These are phyloP conservation scores for Oryza australiensis DNA, from an alignment of 176 grass and related monocot species.

Conservation along the genomic window DNA sequence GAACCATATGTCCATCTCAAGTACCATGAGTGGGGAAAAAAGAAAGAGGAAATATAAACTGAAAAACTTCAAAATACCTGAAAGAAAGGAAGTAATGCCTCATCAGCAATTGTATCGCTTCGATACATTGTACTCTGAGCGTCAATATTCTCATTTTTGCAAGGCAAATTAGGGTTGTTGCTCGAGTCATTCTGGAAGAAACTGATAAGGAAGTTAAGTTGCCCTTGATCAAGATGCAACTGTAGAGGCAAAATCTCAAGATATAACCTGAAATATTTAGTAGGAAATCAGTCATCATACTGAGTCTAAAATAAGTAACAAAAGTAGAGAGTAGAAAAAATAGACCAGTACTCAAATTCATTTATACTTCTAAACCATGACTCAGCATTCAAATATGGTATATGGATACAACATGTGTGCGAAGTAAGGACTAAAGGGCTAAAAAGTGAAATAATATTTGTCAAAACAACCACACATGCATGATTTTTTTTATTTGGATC, in stretches of 20 bases:
- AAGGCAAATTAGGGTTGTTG: slow-evolving; percentile 43
- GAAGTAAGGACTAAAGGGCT: not conserved
- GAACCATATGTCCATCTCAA: not conserved
- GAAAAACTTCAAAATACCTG: slow-evolving; percentile 66
- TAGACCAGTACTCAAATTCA: not conserved
- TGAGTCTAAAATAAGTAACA: slow-evolving; percentile 23
- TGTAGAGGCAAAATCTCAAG: slow-evolving; percentile 87
- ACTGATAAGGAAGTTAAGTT: slow-evolving; percentile 77
- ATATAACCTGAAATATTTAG: slow-evolving; percentile 59
- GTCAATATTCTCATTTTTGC: slow-evolving; percentile 43
- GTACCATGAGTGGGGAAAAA: not conserved
- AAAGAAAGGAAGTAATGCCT: slow-evolving; percentile 97
- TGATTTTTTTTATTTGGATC: not conserved
- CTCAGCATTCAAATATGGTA: slow-evolving; percentile 1
- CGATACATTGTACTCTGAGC: slow-evolving; percentile 43
- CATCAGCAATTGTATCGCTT: slow-evolving; percentile 62
- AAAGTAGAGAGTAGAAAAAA: not conserved
- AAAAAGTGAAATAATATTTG: not conserved
- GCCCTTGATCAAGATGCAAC: slow-evolving; percentile 95
- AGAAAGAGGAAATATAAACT: slow-evolving; percentile 10
- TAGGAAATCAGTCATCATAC: slow-evolving; percentile 24
- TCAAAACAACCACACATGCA: slow-evolving; percentile 2
- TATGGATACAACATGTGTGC: not conserved
- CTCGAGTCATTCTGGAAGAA: slow-evolving; percentile 73
- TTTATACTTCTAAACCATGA: not conserved